Base-by-base conservation (phyloP, 768 basidiomycete genomes). In the Xerocomellus dryophilus region DNA sequence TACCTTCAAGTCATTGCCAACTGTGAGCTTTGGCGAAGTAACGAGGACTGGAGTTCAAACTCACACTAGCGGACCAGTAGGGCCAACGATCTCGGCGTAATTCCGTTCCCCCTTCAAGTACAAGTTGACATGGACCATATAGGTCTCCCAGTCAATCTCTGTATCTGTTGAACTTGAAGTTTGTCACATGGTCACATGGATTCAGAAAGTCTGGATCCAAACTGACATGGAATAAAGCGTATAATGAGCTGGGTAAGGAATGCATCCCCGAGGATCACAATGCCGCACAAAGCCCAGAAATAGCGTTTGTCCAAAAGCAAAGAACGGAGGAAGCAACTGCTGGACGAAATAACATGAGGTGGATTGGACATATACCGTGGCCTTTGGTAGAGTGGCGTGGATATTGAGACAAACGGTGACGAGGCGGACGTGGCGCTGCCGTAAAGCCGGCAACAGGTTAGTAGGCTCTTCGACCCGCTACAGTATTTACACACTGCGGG, bases 61-160 rank as follows among this genome's bases (percentile, higher is more conserved):
- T 69, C 65, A 97, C 95, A 98, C 95, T 9, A 96, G 74, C 9
- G 90, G 92, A 15, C 97, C 97, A 7, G 93, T 97, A 2, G 93
- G 94, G 1, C 97, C 97, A 51, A 81, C 76, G 46, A 99, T 87
- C 54, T 76, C 70, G 12, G 82, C 78, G 66, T 99, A 99, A 64
- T 94, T 82, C 43, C 86, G 78, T 67, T 95, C 87, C 32, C 94
- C 94, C 50, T 82, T 80, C 43, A 90, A 62, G 72, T 90, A 93
- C 39, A 88, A 67, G 51, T 86, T 79, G 1, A 90, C 80, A 49
- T 98, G 97, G 48, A 86, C 75, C 84, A 98, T 93, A 67, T 99
- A 99, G 0, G 97, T 98, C 64, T 86, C 81, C 85, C 92, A 98
- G 73, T 99, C 97, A 63, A 99, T 99, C 73, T 99, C 95, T 11